Percentiles rank a stretch among this genome's conserved stretches.
Conservation (phyloP, 805 yeast species). For the Saccharomycopsis sp. region DNA sequence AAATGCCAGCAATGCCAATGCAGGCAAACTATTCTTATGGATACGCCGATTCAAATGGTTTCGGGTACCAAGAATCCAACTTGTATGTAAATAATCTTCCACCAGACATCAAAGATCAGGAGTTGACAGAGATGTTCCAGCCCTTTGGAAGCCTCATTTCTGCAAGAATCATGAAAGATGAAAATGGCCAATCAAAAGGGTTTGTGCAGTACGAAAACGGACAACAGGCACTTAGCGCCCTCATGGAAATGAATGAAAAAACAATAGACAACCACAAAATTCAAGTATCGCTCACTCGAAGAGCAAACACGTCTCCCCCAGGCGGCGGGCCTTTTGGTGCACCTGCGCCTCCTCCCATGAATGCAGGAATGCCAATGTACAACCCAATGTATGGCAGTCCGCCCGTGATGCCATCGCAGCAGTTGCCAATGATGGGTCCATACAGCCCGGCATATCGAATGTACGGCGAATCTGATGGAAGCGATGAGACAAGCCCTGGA, state of each 20-base stretch:
- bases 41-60: not conserved
- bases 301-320: too few species aligned
- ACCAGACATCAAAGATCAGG: slow-evolving; percentile 44
- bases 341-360: too few species aligned
- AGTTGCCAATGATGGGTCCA: slow-evolving; percentile 38
- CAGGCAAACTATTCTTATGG: too few species aligned
- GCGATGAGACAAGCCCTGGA: slow-evolving; percentile 61
- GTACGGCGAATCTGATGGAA: slow-evolving; percentile 64
- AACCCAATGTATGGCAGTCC: not conserved
- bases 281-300: too few species aligned
- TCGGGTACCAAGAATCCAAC: slow-evolving; percentile 54
- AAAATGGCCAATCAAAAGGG: too few species aligned
- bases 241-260: too few species aligned
- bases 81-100: slow-evolving; percentile 63
- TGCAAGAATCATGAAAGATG: too few species aligned
- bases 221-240: too few species aligned
- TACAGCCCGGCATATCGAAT: slow-evolving; percentile 66
- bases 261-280: too few species aligned
- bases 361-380: too few species aligned
- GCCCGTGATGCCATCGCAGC: slow-evolving; percentile 42
- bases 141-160: slow-evolving; percentile 44
- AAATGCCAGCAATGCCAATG: not conserved
- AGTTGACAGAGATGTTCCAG: slow-evolving; percentile 35
- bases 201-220: too few species aligned
- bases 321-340: too few species aligned